Base-by-base conservation (phyloP, 2,329 filamentous ascomycete genomes). In the Pseudocercospora cruenta region DNA sequence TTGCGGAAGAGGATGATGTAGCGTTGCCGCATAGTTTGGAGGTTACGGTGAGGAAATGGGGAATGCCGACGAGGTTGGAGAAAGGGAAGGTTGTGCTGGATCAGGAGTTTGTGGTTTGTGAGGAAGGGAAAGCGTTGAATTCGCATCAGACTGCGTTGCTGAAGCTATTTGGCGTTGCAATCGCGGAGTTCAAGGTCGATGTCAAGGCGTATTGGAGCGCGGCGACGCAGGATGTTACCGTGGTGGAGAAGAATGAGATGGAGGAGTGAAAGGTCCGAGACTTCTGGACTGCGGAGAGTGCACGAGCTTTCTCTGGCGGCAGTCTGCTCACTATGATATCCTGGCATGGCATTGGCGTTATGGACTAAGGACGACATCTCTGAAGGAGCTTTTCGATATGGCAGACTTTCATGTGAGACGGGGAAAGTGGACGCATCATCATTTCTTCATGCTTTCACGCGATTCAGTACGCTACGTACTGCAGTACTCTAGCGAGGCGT, bases 61-160 rank as follows among this genome's bases (percentile, higher is more conserved):
- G 93, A 63, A 89, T 99, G 79, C 95, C 95, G 43, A 97, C 93
- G 60, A 88, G 90, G 75, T 87, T 99, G 82, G 87, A 93, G 67
- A 93, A 92, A 84, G 95, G 95, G 65, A 93, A 91, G 81, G 91
- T 99, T 54, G 88, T 92, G 70, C 83, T 98, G 59, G 89, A 91
- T 72, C 85, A 84, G 58, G 83, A 83, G 24, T 96, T 94, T 78
- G 85, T 85, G 9, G 88, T 99, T 58, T 98, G 94, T 82, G 89
- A 88, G 75, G 90, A 93, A 79, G 95, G 94, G 10, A 88, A 97
- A 77, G 85, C 88, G 53, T 82, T 99, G 72, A 94, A 97, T 80
- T 94, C 91, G 72, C 87, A 94, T 74, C 95, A 99, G 85, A 97
- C 95, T 64, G 90, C 93, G 70, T 82, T 99, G 76, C 80, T 99